These are phyloP conservation scores for Phytopythium oedochilum DNA, from an alignment of 352 stramenopile genomes.

Conservation along the genomic window DNA sequence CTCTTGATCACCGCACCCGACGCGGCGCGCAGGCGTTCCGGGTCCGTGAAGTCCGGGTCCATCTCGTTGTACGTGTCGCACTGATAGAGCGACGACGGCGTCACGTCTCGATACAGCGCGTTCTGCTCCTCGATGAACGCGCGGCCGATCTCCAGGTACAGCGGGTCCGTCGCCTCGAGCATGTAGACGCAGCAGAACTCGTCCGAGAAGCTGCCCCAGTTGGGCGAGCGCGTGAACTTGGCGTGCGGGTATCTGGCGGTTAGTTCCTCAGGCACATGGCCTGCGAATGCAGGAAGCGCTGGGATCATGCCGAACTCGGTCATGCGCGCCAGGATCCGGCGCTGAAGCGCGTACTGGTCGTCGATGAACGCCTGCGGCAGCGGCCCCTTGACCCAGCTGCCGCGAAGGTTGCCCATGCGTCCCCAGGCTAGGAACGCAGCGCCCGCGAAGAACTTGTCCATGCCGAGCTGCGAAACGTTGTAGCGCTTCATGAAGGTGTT, in stretches of 20 bases:
- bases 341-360: conserved; percentile 68
- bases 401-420: conserved; percentile 88
- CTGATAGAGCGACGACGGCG: conserved; percentile 77
- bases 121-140: conserved; percentile 71
- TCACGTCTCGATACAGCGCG: conserved; percentile 41
- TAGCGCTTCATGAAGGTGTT: conserved; percentile 80
- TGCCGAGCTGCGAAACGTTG: conserved; percentile 64
- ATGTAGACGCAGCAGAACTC: conserved; percentile 84
- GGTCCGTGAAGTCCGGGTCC: conserved; percentile 63
- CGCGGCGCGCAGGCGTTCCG: conserved; percentile 32
- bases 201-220: conserved; percentile 76
- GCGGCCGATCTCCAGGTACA: conserved; percentile 80
- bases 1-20: conserved; percentile 70
- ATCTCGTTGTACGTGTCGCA: conserved; percentile 85
- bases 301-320: conserved; percentile 88
- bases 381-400: conserved; percentile 79
- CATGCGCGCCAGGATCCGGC: conserved; percentile 82
- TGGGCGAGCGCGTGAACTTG: conserved; percentile 76
- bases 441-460: conserved; percentile 88
- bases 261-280: conserved; percentile 86
- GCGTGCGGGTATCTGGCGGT: conserved; percentile 59
- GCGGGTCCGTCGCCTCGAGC: conserved; percentile 72
- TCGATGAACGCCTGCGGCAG: conserved; percentile 85
- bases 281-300: conserved; percentile 85
- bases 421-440: conserved; percentile 87